A percentile compares a stretch with the other conserved stretches of the same genome.
Conservation (phyloP, 176 grass and related monocot species). For the Oropetium thomaeum region DNA sequence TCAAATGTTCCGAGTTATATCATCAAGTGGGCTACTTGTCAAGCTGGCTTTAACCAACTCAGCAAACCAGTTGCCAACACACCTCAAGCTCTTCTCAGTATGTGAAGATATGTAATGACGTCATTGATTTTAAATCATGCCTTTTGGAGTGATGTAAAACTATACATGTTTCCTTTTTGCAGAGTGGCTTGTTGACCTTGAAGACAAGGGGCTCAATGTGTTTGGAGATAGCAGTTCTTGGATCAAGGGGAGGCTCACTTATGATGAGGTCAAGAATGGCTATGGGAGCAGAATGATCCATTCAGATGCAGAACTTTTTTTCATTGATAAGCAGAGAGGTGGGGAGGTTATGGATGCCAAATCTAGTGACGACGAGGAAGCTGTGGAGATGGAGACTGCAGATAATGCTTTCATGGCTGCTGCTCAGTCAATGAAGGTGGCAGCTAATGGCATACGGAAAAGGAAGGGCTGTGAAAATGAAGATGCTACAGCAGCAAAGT, state of each 20-base stretch:
- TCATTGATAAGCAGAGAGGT: constrained; percentile 64
- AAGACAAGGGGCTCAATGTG: constrained; percentile 71
- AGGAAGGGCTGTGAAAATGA: constrained; percentile 65
- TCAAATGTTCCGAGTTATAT: constrained; percentile 70
- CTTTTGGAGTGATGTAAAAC: neutral
- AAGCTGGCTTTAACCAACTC: constrained; percentile 43
- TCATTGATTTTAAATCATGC: constrained; percentile 17
- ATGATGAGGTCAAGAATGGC: constrained; percentile 47
- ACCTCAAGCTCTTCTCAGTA: constrained; percentile 88
- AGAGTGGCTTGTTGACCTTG: constrained; percentile 83
- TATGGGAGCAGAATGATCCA: constrained; percentile 38
- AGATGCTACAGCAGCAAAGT: constrained; percentile 45
- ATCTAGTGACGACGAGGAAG: constrained; percentile 37
- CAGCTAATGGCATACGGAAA: constrained; percentile 57
- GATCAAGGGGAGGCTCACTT: constrained; percentile 53
- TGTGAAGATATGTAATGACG: constrained; percentile 32
- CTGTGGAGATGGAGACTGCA: constrained; percentile 51
- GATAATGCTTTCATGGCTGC: constrained; percentile 76
- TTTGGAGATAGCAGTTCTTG: constrained; percentile 62
- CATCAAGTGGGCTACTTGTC: constrained; percentile 58
- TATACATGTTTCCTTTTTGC: constrained; percentile 40
- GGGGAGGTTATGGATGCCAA: constrained; percentile 35
- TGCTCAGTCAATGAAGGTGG: constrained; percentile 73
- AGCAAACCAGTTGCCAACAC: constrained; percentile 63
- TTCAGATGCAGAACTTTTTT: constrained; percentile 67